A percentile compares a stretch with the other conserved stretches of the same genome.
Evolutionary conservation across 2,329 filamentous ascomycete genomes (phyloP).

Genomic region (Podosphaera xanthii): DNA sequence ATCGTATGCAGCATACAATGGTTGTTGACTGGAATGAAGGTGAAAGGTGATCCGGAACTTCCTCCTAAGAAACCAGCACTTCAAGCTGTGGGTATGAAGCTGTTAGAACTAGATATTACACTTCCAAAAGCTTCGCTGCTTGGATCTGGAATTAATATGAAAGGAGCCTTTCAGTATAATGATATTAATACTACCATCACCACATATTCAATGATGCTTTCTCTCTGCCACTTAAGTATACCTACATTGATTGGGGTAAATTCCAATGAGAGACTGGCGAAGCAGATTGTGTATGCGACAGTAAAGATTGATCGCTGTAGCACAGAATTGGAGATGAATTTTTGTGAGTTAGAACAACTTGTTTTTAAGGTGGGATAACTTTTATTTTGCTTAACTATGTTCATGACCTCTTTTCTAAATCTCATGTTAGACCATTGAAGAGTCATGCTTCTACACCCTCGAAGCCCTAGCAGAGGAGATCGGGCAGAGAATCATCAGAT

Average conservation of each 20-base stretch:
- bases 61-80: conserved; percentile 14
- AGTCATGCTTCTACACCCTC: conserved; percentile 37
- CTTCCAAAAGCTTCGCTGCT: conserved; percentile 48
- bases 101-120: conserved; percentile 28
- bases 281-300: conserved; percentile 42
- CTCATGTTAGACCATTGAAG: conserved; percentile 24
- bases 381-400: not conserved
- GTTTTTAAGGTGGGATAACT: conserved; percentile 31
- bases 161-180: conserved; percentile 20
- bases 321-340: conserved; percentile 23
- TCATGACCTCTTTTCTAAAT: not conserved
- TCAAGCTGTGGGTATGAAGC: conserved; percentile 19
- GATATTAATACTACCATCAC: conserved; percentile 7
- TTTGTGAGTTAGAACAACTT: conserved; percentile 31
- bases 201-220: conserved; percentile 13
- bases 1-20: conserved; percentile 4
- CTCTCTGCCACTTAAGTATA: conserved; percentile 33
- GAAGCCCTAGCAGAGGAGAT: conserved; percentile 33
- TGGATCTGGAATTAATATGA: conserved; percentile 32
- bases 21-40: not conserved
- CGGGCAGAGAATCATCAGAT: conserved; percentile 23
- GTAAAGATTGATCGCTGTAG: conserved; percentile 31
- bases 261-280: conserved; percentile 39
- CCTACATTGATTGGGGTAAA: conserved; percentile 54
- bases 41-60: not conserved